A percentile compares a stretch with the other conserved stretches of the same genome.
These are phyloP conservation scores for Microdochium paspali DNA, from an alignment of 2,329 filamentous ascomycete genomes.

Conservation along the genomic window DNA sequence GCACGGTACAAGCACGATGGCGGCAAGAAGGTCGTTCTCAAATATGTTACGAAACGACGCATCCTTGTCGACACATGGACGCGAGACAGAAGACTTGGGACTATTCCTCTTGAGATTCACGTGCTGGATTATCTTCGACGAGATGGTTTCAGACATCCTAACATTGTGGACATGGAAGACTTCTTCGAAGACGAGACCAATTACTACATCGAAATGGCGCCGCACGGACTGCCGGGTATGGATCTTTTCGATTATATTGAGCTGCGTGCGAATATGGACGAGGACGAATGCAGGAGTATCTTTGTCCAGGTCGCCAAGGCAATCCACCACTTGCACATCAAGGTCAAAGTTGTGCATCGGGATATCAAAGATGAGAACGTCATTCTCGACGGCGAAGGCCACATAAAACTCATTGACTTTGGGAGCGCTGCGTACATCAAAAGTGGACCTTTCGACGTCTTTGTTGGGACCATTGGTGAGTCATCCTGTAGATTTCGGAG, in stretches of 20 bases:
- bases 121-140: conserved; percentile 86
- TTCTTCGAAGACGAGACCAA: conserved; percentile 78
- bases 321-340: conserved; percentile 83
- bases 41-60: conserved; percentile 93
- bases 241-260: conserved; percentile 99
- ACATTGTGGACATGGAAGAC: conserved; percentile 64
- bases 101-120: conserved; percentile 93
- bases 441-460: conserved; percentile 96
- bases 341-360: conserved; percentile 85
- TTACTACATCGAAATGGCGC: conserved; percentile 98
- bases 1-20: conserved; percentile 72
- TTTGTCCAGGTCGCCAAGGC: conserved; percentile 89
- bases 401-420: conserved; percentile 97
- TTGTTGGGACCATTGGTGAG: conserved; percentile 95
- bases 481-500: conserved; percentile 6
- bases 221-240: conserved; percentile 93
- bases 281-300: conserved; percentile 86
- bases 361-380: conserved; percentile 99
- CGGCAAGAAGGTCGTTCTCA: conserved; percentile 80
- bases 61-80: conserved; percentile 99
- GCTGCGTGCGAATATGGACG: conserved; percentile 90
- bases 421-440: conserved; percentile 97
- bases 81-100: conserved; percentile 82
- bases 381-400: conserved; percentile 86
- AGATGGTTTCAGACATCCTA: conserved; percentile 57